Conservation (phyloP, 2,329 filamentous ascomycete species). For the Trichoderma hamatum region DNA sequence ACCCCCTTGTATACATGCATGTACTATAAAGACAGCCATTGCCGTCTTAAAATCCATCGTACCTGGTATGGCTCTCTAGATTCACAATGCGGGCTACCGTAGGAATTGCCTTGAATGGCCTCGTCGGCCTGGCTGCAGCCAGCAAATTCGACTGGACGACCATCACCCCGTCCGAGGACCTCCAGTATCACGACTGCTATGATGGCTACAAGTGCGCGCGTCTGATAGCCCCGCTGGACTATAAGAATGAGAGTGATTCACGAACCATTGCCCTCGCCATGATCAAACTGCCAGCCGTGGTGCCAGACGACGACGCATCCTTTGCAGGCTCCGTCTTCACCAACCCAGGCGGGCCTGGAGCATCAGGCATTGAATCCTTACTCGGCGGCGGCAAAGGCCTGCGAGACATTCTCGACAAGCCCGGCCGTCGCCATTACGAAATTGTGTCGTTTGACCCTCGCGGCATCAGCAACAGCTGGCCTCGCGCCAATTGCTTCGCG, state of each 20-base stretch:
- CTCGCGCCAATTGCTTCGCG: slow-evolving; percentile 44
- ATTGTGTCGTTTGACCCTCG: slow-evolving; percentile 50
- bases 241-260: slow-evolving; percentile 37
- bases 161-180: slow-evolving; percentile 40
- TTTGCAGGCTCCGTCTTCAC: slow-evolving; percentile 48
- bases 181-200: slow-evolving; percentile 48
- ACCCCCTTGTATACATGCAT: background rate
- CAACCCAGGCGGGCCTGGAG: slow-evolving; percentile 52
- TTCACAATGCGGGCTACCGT: background rate
- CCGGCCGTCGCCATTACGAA: slow-evolving; percentile 42
- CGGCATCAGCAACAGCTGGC: slow-evolving; percentile 44
- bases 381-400: slow-evolving; percentile 23
- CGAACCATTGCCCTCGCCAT: slow-evolving; percentile 45
- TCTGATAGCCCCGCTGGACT: slow-evolving; percentile 49
- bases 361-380: slow-evolving; percentile 43
- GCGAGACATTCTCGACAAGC: slow-evolving; percentile 32
- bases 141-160: slow-evolving; percentile 42
- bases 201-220: slow-evolving; percentile 44
- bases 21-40: background rate
- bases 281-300: slow-evolving; percentile 44
- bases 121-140: background rate
- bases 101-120: background rate
- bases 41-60: background rate
- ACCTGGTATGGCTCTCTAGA: background rate
- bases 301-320: slow-evolving; percentile 41